A percentile compares a stretch with the other conserved stretches of the same genome.
phyloP scores from a whole-genome alignment of 2,329 filamentous ascomycete genomes.

The Fusarium vanettenii region DNA sequence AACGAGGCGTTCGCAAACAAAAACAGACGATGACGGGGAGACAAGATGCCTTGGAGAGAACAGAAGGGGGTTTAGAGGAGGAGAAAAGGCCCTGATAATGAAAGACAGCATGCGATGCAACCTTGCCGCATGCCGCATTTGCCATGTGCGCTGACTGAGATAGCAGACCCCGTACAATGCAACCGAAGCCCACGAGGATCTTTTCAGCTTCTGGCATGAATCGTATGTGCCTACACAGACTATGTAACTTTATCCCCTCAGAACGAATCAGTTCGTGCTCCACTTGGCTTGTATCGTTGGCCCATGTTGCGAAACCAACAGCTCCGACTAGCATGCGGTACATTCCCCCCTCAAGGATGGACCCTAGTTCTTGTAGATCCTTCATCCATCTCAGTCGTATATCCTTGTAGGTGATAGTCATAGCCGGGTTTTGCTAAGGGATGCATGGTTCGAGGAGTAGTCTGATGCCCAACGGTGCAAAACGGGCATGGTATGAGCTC shows the following conservation, averaged over 20 bases:
- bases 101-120: background rate
- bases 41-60: background rate
- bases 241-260: background rate
- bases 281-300: background rate
- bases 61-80: background rate
- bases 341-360: background rate
- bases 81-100: background rate
- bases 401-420: background rate
- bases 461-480: background rate
- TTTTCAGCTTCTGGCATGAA: background rate
- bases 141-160: background rate
- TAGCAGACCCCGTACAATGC: background rate
- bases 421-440: background rate
- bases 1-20: background rate
- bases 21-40: background rate
- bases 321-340: background rate
- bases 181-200: background rate
- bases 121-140: background rate
- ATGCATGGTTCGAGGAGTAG: background rate
- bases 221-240: background rate
- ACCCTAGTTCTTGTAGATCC: background rate
- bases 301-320: background rate
- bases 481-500: background rate
- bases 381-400: background rate
- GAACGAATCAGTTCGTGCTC: background rate